These are phyloP conservation scores for Peniophora sp. DNA, from an alignment of 1,284 basidiomycete species.

Conservation along the genomic window DNA sequence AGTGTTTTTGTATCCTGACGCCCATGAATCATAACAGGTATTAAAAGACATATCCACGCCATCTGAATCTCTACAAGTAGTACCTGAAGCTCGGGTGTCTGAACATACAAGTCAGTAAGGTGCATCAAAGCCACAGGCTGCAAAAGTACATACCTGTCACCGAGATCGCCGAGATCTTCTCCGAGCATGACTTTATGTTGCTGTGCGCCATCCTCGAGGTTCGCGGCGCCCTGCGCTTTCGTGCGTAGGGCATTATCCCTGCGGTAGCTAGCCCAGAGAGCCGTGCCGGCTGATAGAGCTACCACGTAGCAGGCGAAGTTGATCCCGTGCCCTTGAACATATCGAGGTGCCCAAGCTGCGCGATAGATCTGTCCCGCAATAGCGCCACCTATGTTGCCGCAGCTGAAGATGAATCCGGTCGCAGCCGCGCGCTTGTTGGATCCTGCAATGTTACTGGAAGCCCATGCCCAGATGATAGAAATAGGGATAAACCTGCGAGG, in stretches of 20 bases:
- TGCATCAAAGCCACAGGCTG: not conserved
- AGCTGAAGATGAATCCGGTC: constrained; percentile 19
- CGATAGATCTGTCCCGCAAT: constrained; percentile 23
- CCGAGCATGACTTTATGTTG: constrained; percentile 15
- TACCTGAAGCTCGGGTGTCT: constrained; percentile 23
- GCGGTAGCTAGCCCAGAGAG: constrained; percentile 20
- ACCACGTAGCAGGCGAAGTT: constrained; percentile 21
- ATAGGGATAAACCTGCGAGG: constrained; percentile 21
- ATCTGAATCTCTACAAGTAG: constrained; percentile 9
- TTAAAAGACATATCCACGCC: no score
- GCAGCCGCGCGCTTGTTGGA: constrained; percentile 22
- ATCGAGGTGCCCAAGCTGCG: constrained; percentile 23
- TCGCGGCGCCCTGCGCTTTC: constrained; percentile 12
- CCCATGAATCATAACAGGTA: no score
- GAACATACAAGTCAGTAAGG: not conserved
- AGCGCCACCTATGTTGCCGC: constrained; percentile 23
- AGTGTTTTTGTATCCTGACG: no score
- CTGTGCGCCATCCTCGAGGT: constrained; percentile 6
- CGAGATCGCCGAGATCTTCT: constrained; percentile 21
- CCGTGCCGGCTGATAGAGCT: constrained; percentile 16
- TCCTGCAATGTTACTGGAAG: constrained; percentile 20
- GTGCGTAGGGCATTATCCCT: constrained; percentile 15
- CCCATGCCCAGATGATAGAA: constrained; percentile 22
- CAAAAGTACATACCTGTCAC: constrained; percentile 18
- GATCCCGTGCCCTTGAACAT: constrained; percentile 23